phyloP scores from a whole-genome alignment of 2,329 filamentous ascomycete species.

The Colletotrichum somersetense region DNA sequence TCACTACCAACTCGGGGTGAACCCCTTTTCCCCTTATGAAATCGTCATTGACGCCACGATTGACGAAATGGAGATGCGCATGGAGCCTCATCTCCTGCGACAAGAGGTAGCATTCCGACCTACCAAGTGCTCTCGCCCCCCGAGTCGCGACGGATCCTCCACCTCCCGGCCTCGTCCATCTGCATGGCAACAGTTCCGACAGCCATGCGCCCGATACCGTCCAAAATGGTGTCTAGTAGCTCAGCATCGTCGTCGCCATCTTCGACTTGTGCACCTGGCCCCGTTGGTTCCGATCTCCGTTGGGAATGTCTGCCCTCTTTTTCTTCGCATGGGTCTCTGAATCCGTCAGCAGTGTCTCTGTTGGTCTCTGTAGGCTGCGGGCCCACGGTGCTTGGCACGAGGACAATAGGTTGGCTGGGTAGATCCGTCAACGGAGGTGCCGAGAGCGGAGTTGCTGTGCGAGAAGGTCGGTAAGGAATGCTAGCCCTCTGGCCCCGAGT shows the following conservation, averaged over 20 bases:
- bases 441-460: constrained; percentile 7
- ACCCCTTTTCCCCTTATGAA: background rate
- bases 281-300: constrained; percentile 2
- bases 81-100: background rate
- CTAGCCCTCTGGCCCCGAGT: background rate
- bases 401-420: background rate
- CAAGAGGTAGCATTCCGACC: background rate
- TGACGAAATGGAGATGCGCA: background rate
- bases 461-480: background rate
- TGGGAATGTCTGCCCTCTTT: background rate
- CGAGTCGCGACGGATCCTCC: constrained; percentile 51
- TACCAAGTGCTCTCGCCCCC: constrained; percentile 8
- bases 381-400: background rate
- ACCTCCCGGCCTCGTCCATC: constrained; percentile 55
- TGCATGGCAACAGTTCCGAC: constrained; percentile 50
- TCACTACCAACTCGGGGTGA: background rate
- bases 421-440: constrained; percentile 3
- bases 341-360: background rate
- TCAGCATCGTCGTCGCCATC: constrained; percentile 47
- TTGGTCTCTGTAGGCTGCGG: background rate
- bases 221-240: constrained; percentile 52
- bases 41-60: background rate
- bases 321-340: background rate
- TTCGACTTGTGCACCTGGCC: background rate
- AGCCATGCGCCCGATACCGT: constrained; percentile 51